Percentiles rank a stretch among this genome's conserved stretches.
Conservation (phyloP, 169 alveolate species). For the Cyclospora cayetanensis region DNA sequence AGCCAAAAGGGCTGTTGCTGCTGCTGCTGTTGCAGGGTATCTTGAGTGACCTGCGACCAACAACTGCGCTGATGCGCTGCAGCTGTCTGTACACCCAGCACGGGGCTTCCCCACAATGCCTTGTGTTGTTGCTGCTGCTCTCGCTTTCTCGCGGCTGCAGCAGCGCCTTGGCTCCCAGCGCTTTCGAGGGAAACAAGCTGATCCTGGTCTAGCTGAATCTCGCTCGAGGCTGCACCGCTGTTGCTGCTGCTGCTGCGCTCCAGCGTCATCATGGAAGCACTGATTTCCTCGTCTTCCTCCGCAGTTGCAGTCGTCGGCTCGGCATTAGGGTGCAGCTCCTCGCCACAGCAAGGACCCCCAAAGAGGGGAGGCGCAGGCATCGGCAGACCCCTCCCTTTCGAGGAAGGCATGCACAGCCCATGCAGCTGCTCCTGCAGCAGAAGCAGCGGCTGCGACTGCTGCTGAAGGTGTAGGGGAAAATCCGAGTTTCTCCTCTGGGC, state of each 20-base stretch:
- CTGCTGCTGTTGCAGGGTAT: conserved; percentile 1
- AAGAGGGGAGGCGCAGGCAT: neutral
- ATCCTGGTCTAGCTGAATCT: neutral
- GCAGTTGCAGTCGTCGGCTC: neutral
- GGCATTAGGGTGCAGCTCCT: neutral
- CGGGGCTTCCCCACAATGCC: neutral
- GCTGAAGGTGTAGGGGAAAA: conserved; percentile 8
- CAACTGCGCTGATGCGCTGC: conserved; percentile 5
- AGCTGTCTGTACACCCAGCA: neutral
- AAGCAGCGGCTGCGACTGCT: conserved; percentile 16
- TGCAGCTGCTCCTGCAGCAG: conserved; percentile 63
- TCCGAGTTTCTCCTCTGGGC: conserved; percentile 23
- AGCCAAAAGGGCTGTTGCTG: conserved; percentile 17
- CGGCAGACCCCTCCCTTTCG: neutral
- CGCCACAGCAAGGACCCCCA: neutral
- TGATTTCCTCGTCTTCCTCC: conserved; percentile 1
- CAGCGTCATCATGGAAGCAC: neutral
- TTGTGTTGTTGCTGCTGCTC: conserved; percentile 46
- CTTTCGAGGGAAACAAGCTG: neutral
- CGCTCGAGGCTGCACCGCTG: conserved; percentile 35
- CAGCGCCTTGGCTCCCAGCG: neutral
- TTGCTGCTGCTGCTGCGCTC: conserved; percentile 49
- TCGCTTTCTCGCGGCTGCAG: neutral
- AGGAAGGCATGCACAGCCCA: conserved; percentile 10
- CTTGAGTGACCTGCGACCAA: conserved; percentile 34